Evolutionary conservation across 768 basidiomycete genomes (phyloP).

Genomic region (Panellus pusillus): DNA sequence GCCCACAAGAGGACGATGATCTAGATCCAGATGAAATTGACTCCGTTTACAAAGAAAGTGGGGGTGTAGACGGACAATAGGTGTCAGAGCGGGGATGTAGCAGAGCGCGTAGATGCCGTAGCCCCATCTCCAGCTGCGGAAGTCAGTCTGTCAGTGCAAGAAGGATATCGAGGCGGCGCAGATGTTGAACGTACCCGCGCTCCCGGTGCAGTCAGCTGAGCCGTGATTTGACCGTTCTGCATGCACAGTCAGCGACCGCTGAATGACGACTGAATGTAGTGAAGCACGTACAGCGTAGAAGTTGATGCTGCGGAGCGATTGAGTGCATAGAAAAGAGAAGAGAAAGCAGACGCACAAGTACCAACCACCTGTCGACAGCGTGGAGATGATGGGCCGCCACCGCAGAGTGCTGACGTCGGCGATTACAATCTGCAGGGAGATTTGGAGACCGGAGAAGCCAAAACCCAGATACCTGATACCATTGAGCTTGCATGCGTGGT

Average conservation of each 20-base stretch:
- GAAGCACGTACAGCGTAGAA: conserved; percentile 24
- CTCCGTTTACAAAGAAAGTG: conserved; percentile 26
- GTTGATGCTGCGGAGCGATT: conserved; percentile 37
- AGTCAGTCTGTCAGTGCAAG: neutral
- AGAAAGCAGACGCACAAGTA: conserved; percentile 31
- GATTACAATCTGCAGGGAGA: conserved; percentile 45
- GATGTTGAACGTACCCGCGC: conserved; percentile 28
- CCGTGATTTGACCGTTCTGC: conserved; percentile 38
- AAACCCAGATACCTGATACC: conserved; percentile 23
- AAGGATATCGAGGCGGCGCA: neutral
- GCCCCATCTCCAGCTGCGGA: conserved; percentile 42
- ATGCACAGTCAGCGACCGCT: conserved; percentile 38
- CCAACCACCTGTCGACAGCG: conserved; percentile 24
- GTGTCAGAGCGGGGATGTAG: conserved; percentile 9
- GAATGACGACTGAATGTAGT: conserved; percentile 26
- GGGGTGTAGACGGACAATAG: conserved; percentile 8
- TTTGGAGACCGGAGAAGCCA: conserved; percentile 39
- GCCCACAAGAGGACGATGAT: conserved; percentile 39
- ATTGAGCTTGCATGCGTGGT: neutral
- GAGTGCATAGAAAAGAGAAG: conserved; percentile 41
- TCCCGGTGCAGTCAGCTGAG: conserved; percentile 32
- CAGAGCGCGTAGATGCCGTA: conserved; percentile 26
- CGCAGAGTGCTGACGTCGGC: conserved; percentile 40
- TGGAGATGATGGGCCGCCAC: conserved; percentile 40
- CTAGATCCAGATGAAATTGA: conserved; percentile 28